phyloP scores from a whole-genome alignment of 2,329 filamentous ascomycete genomes.

The Alternaria infectoria region DNA sequence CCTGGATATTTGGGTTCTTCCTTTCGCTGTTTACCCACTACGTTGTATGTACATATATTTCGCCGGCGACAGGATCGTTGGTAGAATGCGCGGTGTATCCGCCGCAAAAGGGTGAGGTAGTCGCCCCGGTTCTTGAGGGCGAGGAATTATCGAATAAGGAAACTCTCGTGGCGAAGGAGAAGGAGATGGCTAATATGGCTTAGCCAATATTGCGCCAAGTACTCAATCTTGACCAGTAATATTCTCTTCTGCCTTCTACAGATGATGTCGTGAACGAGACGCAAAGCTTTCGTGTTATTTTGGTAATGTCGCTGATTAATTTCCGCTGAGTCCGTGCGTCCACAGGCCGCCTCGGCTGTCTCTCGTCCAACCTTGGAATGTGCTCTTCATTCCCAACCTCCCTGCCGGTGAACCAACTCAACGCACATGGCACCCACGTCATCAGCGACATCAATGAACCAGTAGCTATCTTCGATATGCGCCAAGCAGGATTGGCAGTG shows the following conservation, averaged over 20 bases:
- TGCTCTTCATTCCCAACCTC: neutral
- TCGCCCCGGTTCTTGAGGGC: conserved; percentile 24
- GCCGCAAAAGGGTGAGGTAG: conserved; percentile 40
- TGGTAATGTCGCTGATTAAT: conserved; percentile 32
- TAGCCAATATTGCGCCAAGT: neutral
- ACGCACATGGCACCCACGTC: neutral
- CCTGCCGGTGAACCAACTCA: neutral
- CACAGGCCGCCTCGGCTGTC: conserved; percentile 18
- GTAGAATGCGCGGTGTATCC: conserved; percentile 49
- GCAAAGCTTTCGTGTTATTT: conserved; percentile 10
- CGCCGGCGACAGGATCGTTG: conserved; percentile 41
- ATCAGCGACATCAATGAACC: neutral
- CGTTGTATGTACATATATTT: conserved; percentile 50
- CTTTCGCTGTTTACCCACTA: conserved; percentile 47
- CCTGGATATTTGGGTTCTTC: conserved; percentile 52
- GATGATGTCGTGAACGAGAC: neutral
- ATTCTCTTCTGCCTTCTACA: too few relatives aligned
- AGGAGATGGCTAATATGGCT: conserved; percentile 28
- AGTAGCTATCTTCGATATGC: neutral
- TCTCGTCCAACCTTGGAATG: conserved; percentile 24
- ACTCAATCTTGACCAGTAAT: neutral
- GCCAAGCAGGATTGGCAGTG: neutral
- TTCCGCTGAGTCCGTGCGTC: conserved; percentile 15
- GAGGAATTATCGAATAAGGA: conserved; percentile 30
- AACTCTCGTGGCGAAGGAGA: conserved; percentile 30